Evolutionary conservation across 345 rosid species (phyloP).

Genomic region (Eucalyptus shirleyi): DNA sequence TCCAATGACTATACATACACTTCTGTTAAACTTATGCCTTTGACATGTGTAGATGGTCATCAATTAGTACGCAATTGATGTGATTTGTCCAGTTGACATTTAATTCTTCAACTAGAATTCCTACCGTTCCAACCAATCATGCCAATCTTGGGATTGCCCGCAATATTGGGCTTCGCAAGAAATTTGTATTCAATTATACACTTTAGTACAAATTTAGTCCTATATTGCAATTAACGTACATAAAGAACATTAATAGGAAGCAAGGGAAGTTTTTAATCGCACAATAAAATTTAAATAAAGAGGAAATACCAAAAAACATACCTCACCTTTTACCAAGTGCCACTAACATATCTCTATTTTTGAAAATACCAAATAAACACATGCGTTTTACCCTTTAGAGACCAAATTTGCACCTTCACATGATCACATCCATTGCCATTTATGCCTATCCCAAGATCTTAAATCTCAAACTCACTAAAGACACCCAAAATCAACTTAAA

Average conservation of each 20-base stretch:
- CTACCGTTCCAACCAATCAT: background rate
- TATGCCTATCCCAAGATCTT: background rate
- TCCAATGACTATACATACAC: background rate
- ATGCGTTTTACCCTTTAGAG: background rate
- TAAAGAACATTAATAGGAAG: background rate
- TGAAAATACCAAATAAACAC: background rate
- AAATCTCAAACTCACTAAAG: background rate
- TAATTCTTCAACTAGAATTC: background rate
- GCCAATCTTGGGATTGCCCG: background rate
- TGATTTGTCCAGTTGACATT: background rate
- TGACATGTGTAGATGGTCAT: background rate
- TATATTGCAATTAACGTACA: background rate
- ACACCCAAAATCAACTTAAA: background rate
- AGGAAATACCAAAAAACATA: background rate
- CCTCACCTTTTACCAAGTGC: background rate
- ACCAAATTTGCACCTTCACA: background rate
- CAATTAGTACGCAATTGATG: rapidly evolving
- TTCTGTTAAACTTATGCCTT: background rate
- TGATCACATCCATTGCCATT: background rate
- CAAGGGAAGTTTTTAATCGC: background rate
- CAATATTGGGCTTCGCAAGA: background rate
- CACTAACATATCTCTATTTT: background rate
- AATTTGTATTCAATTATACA: background rate
- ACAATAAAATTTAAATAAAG: background rate
- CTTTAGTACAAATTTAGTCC: background rate